Base-by-base conservation (phyloP, 2,329 filamentous ascomycete species). In the Canariomyces notabilis region DNA sequence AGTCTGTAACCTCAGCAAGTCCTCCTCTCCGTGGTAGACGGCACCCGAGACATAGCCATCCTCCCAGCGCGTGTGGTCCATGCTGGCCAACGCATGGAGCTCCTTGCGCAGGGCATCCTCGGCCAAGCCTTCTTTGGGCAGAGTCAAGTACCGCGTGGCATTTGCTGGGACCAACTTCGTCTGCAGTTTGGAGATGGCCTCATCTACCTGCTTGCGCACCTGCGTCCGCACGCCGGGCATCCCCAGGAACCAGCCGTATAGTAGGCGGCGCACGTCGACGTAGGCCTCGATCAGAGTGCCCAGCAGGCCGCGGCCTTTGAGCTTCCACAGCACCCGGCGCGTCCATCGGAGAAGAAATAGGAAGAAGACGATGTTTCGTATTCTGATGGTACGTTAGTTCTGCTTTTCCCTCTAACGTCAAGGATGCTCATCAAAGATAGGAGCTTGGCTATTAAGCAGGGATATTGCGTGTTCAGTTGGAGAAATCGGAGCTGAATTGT, bases 41-140 rank as follows among this genome's bases (percentile, higher is more conserved):
- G 93, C 91, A 22, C 93, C 93, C 34, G 87, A 94, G 44, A 98
- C 93, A 54, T 81, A 84, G 7, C 93, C 93, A 65, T 97, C 91
- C 68, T 98, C 93, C 93, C 93, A 98, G 54, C 86, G 80, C 2
- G 90, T 95, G 68, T 97, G 93, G 59, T 96, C 85, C 86, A 98
- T 87, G 39, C 76, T 82, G 14, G 84, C 82, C 56, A 98, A 74
- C 56, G 81, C 79, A 50, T 83, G 79, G 51, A 98, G 77, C 72
- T 96, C 91, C 50, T 80, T 79, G 57, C 82, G 80, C 34, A 98
- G 78, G 52, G 83, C 80, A 15, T 96, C 89, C 34, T 83, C 75
- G 20, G 79, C 76, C 83, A 90, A 87, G 63, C 90, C 91, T 61
- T 91, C 82, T 64, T 85, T 85, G 4, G 93, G 93, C 14, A 98